These are phyloP conservation scores for Xylaria longipes DNA, from an alignment of 495 filamentous ascomycete species.

Conservation along the genomic window DNA sequence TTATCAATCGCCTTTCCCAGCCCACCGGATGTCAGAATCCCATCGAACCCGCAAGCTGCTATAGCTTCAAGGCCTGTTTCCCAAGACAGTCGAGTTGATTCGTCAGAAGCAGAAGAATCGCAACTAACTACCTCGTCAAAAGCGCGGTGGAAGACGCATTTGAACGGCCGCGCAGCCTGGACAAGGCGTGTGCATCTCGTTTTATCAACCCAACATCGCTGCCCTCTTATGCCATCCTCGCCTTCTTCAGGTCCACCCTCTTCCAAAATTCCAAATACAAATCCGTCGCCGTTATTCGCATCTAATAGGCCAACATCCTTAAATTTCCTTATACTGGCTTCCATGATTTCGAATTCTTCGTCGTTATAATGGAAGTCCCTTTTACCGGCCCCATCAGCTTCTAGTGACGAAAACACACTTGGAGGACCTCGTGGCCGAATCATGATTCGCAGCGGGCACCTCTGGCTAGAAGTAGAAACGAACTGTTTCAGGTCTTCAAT, in stretches of 20 bases:
- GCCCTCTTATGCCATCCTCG: not conserved
- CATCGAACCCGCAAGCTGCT: constrained; percentile 42
- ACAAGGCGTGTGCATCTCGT: constrained; percentile 36
- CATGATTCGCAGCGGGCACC: constrained; percentile 49
- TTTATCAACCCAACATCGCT: constrained; percentile 38
- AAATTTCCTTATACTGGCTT: constrained; percentile 37
- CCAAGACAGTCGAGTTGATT: constrained; percentile 24
- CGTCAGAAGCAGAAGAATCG: constrained; percentile 6
- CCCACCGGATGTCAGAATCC: constrained; percentile 51
- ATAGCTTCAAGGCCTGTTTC: constrained; percentile 35
- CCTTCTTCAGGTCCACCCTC: constrained; percentile 15
- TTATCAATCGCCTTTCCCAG: constrained; percentile 42
- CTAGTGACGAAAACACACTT: not conserved
- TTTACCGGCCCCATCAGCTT: not conserved
- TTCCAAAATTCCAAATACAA: constrained; percentile 51
- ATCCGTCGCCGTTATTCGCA: constrained; percentile 47
- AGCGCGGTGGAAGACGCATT: constrained; percentile 49
- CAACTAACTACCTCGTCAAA: constrained; percentile 47
- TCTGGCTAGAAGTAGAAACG: constrained; percentile 9
- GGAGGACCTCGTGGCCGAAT: constrained; percentile 51
- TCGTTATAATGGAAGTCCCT: constrained; percentile 51
- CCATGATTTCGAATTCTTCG: constrained; percentile 42
- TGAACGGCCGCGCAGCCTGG: constrained; percentile 33
- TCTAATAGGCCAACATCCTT: constrained; percentile 33
- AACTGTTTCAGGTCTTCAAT: constrained; percentile 25